Percentiles rank a stretch among this genome's conserved stretches.
Conservation (phyloP, 257 asterid genomes). For the Solanum microdontum region DNA sequence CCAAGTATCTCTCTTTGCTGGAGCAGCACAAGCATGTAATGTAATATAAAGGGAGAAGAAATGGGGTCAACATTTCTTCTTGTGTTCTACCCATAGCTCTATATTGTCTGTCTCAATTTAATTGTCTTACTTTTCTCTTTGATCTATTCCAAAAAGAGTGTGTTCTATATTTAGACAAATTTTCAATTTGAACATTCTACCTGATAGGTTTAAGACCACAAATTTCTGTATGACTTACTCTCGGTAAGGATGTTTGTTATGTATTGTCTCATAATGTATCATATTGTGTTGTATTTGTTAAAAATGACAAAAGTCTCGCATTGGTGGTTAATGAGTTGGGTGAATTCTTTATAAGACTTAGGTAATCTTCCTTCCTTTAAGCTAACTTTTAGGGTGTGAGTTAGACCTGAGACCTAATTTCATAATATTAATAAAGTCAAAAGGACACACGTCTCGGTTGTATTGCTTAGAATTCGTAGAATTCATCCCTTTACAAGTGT, state of each 20-base stretch:
- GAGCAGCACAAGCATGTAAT: background rate
- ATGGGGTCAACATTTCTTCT: background rate
- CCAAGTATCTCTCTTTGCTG: background rate
- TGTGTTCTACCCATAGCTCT: background rate
- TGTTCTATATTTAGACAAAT: too few species aligned
- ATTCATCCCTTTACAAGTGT: too few species aligned
- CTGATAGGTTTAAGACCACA: background rate
- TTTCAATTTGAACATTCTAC: too few species aligned
- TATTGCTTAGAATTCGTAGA: too few species aligned
- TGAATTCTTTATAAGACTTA: background rate
- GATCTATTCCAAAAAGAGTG: too few species aligned
- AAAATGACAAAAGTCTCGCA: background rate
- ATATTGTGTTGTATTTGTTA: background rate
- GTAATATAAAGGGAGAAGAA: background rate
- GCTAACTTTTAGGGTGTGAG: background rate
- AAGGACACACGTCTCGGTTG: background rate
- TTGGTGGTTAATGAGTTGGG: background rate
- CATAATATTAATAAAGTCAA: too few species aligned
- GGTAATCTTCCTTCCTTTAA: background rate
- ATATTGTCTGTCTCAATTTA: too few species aligned
- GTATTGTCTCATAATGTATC: too few species aligned
- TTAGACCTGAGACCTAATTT: too few species aligned
- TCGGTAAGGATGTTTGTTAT: background rate
- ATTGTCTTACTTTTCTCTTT: too few species aligned
- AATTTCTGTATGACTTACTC: background rate